Evolutionary conservation across 2,329 filamentous ascomycete genomes (phyloP).

Genomic region (Claviceps africana): DNA sequence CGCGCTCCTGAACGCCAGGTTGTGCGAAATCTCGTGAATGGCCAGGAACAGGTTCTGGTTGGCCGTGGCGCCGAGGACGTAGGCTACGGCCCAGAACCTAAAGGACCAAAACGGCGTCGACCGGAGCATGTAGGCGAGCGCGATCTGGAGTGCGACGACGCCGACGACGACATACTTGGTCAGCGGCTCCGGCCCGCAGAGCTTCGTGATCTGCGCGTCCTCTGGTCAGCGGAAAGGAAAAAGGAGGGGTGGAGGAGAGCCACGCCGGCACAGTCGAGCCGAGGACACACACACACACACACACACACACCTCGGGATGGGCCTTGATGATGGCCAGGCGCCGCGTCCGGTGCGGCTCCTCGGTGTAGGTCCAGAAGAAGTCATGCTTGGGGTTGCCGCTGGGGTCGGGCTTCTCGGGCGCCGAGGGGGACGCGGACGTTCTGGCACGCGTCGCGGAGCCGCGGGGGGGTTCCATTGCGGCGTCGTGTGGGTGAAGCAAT

Average conservation of each 20-base stretch:
- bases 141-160: slow-evolving; percentile 71
- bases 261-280: too few species aligned
- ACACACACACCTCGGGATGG: slow-evolving; percentile 71
- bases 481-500: background rate
- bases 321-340: slow-evolving; percentile 94
- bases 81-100: slow-evolving; percentile 75
- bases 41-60: slow-evolving; percentile 98
- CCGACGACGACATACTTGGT: slow-evolving; percentile 84
- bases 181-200: slow-evolving; percentile 88
- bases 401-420: slow-evolving; percentile 8
- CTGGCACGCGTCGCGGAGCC: slow-evolving; percentile 21
- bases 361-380: slow-evolving; percentile 99
- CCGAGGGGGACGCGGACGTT: slow-evolving; percentile 7
- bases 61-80: slow-evolving; percentile 82
- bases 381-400: slow-evolving; percentile 21
- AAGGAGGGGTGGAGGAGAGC: too few species aligned
- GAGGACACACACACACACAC: too few species aligned
- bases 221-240: background rate
- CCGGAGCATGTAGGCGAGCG: slow-evolving; percentile 62
- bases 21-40: slow-evolving; percentile 98
- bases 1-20: slow-evolving; percentile 77
- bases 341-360: slow-evolving; percentile 87
- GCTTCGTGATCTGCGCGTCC: slow-evolving; percentile 64
- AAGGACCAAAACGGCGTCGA: slow-evolving; percentile 68
- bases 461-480: slow-evolving; percentile 14